These are phyloP conservation scores for Persicaria tinctoria DNA, from an alignment of 148 eudicot species.

Conservation along the genomic window DNA sequence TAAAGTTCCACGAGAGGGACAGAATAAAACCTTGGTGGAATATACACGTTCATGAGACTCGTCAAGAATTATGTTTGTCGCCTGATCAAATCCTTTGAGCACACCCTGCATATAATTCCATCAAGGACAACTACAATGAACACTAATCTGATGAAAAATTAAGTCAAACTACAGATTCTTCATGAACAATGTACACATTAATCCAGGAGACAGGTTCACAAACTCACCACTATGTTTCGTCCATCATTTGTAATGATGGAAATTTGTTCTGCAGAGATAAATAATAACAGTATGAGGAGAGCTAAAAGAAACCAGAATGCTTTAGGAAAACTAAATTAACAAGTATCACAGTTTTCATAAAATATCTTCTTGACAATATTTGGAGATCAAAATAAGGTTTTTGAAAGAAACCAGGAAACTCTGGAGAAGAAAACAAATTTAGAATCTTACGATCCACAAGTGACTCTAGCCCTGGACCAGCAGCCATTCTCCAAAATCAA, in stretches of 20 bases:
- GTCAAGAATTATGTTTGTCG: slow-evolving; percentile 90
- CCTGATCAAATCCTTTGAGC: slow-evolving; percentile 88
- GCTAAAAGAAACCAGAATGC: not conserved
- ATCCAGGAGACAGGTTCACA: not conserved
- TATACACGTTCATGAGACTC: slow-evolving; percentile 96
- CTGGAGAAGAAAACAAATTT: slow-evolving; percentile 1
- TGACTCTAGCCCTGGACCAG: slow-evolving; percentile 68
- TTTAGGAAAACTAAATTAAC: not conserved
- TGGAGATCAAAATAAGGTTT: not conserved
- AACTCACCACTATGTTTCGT: slow-evolving; percentile 87
- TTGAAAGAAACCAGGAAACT: not conserved
- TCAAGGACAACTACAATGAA: not conserved
- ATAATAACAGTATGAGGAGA: slow-evolving; percentile 4
- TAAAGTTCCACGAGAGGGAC: not conserved
- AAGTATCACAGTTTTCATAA: not conserved
- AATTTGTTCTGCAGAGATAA: slow-evolving; percentile 51
- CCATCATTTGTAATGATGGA: slow-evolving; percentile 93
- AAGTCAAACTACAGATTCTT: slow-evolving; percentile 8
- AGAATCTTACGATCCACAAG: slow-evolving; percentile 72
- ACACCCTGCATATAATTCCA: slow-evolving; percentile 43
- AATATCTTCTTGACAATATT: not conserved
- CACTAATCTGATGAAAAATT: slow-evolving; percentile 11
- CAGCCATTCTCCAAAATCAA: slow-evolving; percentile 39
- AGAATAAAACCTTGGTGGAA: slow-evolving; percentile 69
- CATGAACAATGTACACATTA: not conserved